phyloP scores from a whole-genome alignment of 192 early-diverging fungal genomes.

The Funneliformis mosseae region DNA sequence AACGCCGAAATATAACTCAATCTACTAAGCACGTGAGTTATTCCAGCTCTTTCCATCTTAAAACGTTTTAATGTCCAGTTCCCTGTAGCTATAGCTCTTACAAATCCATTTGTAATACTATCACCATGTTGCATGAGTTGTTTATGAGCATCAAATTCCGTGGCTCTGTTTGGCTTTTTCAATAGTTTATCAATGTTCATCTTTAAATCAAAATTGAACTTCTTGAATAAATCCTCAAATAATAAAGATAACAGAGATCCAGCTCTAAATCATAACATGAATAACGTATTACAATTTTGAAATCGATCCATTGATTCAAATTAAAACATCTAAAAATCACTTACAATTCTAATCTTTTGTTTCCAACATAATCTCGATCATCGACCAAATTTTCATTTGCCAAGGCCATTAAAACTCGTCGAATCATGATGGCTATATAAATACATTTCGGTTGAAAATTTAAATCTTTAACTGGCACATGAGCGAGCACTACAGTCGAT shows the following conservation, averaged over 20 bases:
- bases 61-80: slow-evolving; percentile 99
- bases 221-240: slow-evolving; percentile 98
- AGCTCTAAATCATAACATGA: slow-evolving; percentile 56
- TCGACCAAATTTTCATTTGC: slow-evolving; percentile 81
- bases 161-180: slow-evolving; percentile 83
- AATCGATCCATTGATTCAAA: neutral
- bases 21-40: slow-evolving; percentile 93
- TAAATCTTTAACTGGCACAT: slow-evolving; percentile 85
- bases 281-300: neutral
- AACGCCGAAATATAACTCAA: slow-evolving; percentile 92
- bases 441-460: slow-evolving; percentile 93
- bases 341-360: slow-evolving; percentile 96
- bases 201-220: slow-evolving; percentile 86
- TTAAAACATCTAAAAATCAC: slow-evolving; percentile 17
- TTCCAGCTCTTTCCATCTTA: slow-evolving; percentile 98
- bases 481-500: slow-evolving; percentile 83
- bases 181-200: slow-evolving; percentile 88
- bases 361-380: slow-evolving; percentile 97
- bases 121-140: slow-evolving; percentile 72
- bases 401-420: slow-evolving; percentile 87
- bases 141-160: slow-evolving; percentile 86
- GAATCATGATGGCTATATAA: slow-evolving; percentile 92
- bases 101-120: slow-evolving; percentile 89
- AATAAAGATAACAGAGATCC: slow-evolving; percentile 91
- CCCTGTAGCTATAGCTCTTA: slow-evolving; percentile 92